Evolutionary conservation across 1,139 yeast species (phyloP).

Genomic region (Geotrichum aggregatum): DNA sequence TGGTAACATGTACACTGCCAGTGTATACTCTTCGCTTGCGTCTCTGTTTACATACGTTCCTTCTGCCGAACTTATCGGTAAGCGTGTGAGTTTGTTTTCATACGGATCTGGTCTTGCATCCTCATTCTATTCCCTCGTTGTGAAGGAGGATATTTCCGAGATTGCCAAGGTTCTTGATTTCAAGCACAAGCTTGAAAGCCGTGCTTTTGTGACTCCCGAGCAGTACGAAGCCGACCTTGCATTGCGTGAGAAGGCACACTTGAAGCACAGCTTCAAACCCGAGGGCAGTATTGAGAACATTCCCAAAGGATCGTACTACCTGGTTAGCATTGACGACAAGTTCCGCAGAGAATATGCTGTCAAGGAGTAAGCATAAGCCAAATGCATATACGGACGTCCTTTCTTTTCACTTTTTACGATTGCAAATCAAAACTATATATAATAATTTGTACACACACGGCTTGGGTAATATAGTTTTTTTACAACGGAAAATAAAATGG

Average conservation of each 20-base stretch:
- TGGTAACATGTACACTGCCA: conserved; percentile 98
- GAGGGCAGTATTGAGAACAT: conserved; percentile 70
- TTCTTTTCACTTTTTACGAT: too few species aligned
- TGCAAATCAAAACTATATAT: too few species aligned
- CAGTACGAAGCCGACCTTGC: conserved; percentile 77
- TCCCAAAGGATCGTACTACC: conserved; percentile 74
- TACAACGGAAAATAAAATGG: too few species aligned
- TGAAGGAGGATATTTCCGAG: conserved; percentile 73
- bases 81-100: conserved; percentile 89
- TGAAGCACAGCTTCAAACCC: conserved; percentile 75
- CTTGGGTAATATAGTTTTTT: too few species aligned
- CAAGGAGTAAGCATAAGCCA: conserved; percentile 44
- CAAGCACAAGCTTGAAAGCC: conserved; percentile 62
- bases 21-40: conserved; percentile 81
- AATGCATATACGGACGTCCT: too few species aligned
- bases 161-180: conserved; percentile 66
- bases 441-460: too few species aligned
- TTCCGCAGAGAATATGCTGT: conserved; percentile 75
- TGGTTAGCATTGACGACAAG: conserved; percentile 79
- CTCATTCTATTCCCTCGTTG: conserved; percentile 72
- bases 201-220: conserved; percentile 66
- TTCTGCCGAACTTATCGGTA: conserved; percentile 65
- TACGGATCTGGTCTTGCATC: conserved; percentile 98
- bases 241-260: conserved; percentile 84
- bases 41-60: conserved; percentile 77